Evolutionary conservation across 192 early-diverging fungal genomes (phyloP).

Genomic region (Cetraspora pellucida): DNA sequence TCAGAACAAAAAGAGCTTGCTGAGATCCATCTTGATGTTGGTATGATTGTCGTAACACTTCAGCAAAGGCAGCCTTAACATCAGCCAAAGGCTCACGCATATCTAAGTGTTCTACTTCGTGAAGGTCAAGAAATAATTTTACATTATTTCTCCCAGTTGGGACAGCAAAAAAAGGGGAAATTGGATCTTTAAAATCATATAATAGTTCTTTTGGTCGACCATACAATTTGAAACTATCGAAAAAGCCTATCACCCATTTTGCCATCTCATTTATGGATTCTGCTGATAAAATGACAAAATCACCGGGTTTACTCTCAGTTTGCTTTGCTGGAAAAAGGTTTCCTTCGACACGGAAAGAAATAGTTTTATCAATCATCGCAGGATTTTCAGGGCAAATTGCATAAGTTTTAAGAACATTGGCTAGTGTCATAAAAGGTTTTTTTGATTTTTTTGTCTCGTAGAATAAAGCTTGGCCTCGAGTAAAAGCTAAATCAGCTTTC

Average conservation of each 20-base stretch:
- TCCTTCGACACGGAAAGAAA: conserved; percentile 48
- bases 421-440: conserved; percentile 49
- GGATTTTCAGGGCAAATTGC: conserved; percentile 56
- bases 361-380: conserved; percentile 43
- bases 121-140: conserved; percentile 26
- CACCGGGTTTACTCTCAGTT: conserved; percentile 18
- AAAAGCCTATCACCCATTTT: conserved; percentile 47
- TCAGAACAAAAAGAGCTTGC: neutral
- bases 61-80: conserved; percentile 47
- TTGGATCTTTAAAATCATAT: conserved; percentile 38
- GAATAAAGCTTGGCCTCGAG: conserved; percentile 54
- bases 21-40: conserved; percentile 8
- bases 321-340: conserved; percentile 31
- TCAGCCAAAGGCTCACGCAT: conserved; percentile 44
- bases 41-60: conserved; percentile 38
- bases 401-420: conserved; percentile 59
- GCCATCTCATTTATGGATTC: conserved; percentile 41
- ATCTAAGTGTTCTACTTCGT: conserved; percentile 24
- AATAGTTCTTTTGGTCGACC: conserved; percentile 44
- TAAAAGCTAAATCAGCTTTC: conserved; percentile 44
- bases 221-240: conserved; percentile 50
- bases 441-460: conserved; percentile 56
- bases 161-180: conserved; percentile 27
- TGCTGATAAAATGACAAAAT: conserved; percentile 39
- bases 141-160: conserved; percentile 21